Conservation (phyloP, 169 alveolate genomes). For the Plasmodium knowlesi region DNA sequence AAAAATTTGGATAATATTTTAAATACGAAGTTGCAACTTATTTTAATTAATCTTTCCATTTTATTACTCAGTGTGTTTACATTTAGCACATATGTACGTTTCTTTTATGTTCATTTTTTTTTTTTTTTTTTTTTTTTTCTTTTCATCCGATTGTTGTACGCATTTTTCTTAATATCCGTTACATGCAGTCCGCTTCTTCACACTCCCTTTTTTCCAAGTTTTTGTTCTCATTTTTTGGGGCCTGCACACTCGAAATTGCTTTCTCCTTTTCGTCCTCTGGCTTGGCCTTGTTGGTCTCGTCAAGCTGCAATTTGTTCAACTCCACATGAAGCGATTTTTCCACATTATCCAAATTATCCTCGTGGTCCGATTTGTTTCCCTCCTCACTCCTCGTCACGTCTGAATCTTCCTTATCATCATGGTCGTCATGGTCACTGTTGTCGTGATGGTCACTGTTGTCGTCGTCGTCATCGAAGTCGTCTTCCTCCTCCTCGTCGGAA, state of each 20-base stretch:
- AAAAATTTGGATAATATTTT: background rate
- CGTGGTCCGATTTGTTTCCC: background rate
- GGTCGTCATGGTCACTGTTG: too few relatives aligned
- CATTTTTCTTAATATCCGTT: background rate
- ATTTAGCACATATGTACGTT: background rate
- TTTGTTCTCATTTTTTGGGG: background rate
- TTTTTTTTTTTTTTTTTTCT: background rate
- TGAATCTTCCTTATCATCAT: background rate
- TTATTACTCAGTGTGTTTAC: background rate
- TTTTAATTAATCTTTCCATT: background rate
- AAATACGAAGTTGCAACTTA: background rate
- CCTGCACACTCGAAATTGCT: background rate
- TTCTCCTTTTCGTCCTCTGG: conserved; percentile 20
- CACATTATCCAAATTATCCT: background rate
- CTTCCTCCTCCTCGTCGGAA: conserved; percentile 73
- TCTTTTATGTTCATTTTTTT: too few relatives aligned
- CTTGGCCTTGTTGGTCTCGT: background rate
- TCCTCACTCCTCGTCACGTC: conserved; percentile 4
- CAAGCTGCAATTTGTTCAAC: background rate
- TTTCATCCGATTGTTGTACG: background rate
- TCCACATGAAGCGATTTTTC: background rate
- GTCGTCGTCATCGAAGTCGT: background rate
- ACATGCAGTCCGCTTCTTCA: background rate
- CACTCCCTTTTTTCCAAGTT: background rate
- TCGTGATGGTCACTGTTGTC: too few relatives aligned